Base-by-base conservation (phyloP, 1,284 basidiomycete genomes). In the Ustilago loliicola region DNA sequence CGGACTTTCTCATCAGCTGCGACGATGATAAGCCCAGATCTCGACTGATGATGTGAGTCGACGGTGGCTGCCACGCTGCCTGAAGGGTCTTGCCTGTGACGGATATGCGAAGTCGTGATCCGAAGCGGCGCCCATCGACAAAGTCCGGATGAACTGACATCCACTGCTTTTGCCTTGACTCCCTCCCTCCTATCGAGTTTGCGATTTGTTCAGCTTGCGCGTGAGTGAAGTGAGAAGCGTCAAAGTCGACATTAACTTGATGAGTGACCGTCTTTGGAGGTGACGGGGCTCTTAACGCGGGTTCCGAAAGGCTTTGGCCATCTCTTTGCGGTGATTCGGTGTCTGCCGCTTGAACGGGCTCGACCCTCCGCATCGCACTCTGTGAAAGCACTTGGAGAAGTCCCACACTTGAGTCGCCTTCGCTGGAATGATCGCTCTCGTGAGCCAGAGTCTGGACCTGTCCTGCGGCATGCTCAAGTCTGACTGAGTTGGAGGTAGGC, bases 311-410 rank as follows among this genome's bases (percentile, higher is more conserved):
- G 42, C n/a, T 21, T n/a, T 21, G 42, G 21, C 17, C 8, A 3
- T 45, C n/a, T 29, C 32, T 38, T 21, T 15, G 48, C 42, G 6
- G 2, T 6, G 54, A 23, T 8, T n/a, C 21, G 19, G 17, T 32
- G 7, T n/a, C 36, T 11, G 38, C 23, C 13, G 29, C 0, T n/a
- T 45, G 52, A 38, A 40, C 38, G 21, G 25, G 21, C 15, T 56
- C 48, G 32, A 73, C 15, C 34, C 25, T 73, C 40, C 71, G 71
- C 53, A 65, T 30, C 0, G 71, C 65, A 23, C 54, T 69, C 50
- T 75, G 72, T 30, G 72, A 75, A 2, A 75, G 72, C 51, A 75
- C 57, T 40, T 71, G 52, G 40, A 75, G 61, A 15, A 75, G 45
- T 3, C 67, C 67, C 3, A 60, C 34, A 42, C 71, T 59, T 21